Base-by-base conservation (phyloP, 1,284 basidiomycete genomes). In the Puccinia polysora region DNA sequence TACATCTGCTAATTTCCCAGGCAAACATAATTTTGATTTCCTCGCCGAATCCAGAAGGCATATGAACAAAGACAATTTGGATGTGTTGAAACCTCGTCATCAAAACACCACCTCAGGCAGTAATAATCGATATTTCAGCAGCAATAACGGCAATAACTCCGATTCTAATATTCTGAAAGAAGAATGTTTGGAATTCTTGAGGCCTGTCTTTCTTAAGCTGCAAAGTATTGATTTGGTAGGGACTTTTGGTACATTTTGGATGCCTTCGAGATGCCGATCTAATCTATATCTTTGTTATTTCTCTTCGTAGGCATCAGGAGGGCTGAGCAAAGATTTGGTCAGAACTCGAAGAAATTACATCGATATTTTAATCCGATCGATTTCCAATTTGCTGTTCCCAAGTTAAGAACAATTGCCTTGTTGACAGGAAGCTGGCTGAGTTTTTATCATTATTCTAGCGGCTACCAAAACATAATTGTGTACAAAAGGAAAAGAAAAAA, bases 221-320 rank as follows among this genome's bases (percentile, higher is more conserved):
- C 70, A 53, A 23, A 72, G 65, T 28, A 52, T 72, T n/a, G 62
- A 72, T 58, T 40, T 72, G 52, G 70, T 72, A 32, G 55, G 69
- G 50, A 18, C 18, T 60, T 45, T 14, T 43, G 20, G 20, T 32
- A 8, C 12, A 25, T 43, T 30, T 30, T 47, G 6, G 18, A 6
- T 50, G 10, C 8, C 28, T 5, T 28, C 10, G n/a, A 45, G n/a
- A 45, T 45, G 40, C 40, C n/a, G 10, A 45, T 10, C 40, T 30
- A 10, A 28, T 56, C 32, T 30, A 7, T 56, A 7, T 30, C 8
- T 25, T 28, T 32, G 20, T 55, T 38, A 23, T 62, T 47, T 4
- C 25, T 10, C 2, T 1, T 47, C 20, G 18, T 36, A 65, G 63
- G 50, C 40, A 52, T 53, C 63, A 1, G 63, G 63, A 55, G 63